These are phyloP conservation scores for Asterochloris erici DNA, from an alignment of 139 green algal genomes.

Conservation along the genomic window DNA sequence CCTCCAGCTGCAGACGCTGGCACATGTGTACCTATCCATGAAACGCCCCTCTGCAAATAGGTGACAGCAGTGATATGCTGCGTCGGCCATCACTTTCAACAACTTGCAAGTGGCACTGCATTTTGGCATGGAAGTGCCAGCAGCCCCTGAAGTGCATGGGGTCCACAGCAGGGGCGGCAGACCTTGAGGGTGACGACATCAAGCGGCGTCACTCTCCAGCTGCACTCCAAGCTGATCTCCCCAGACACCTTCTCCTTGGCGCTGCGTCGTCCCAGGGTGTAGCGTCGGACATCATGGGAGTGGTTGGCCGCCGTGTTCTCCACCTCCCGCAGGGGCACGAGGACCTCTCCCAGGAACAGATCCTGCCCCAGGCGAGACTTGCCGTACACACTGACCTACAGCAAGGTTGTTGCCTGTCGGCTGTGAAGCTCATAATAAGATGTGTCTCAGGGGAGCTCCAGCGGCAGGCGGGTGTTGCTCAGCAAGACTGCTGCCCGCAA, in stretches of 20 bases:
- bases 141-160: too few species aligned
- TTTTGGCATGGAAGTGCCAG: too few species aligned
- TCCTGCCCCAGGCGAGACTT: slow-evolving; percentile 26
- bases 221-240: slow-evolving; percentile 30
- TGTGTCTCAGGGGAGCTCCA: too few species aligned
- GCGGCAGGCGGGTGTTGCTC: neutral
- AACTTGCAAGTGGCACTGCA: too few species aligned
- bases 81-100: too few species aligned
- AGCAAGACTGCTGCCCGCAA: too few species aligned
- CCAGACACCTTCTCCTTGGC: slow-evolving; percentile 35
- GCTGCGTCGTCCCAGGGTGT: slow-evolving; percentile 30
- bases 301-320: neutral
- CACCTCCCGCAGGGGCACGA: slow-evolving; percentile 38
- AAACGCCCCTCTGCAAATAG: too few species aligned
- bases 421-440: too few species aligned
- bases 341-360: slow-evolving; percentile 38
- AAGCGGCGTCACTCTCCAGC: slow-evolving; percentile 37
- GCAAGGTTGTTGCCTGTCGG: neutral
- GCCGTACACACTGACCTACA: slow-evolving; percentile 27
- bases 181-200: slow-evolving; percentile 34
- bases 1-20: too few species aligned
- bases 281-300: slow-evolving; percentile 18
- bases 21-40: too few species aligned
- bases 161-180: neutral
- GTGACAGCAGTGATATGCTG: too few species aligned